Base-by-base conservation (phyloP, 2,329 filamentous ascomycete species). In the Phyllosticta citribraziliensis region DNA sequence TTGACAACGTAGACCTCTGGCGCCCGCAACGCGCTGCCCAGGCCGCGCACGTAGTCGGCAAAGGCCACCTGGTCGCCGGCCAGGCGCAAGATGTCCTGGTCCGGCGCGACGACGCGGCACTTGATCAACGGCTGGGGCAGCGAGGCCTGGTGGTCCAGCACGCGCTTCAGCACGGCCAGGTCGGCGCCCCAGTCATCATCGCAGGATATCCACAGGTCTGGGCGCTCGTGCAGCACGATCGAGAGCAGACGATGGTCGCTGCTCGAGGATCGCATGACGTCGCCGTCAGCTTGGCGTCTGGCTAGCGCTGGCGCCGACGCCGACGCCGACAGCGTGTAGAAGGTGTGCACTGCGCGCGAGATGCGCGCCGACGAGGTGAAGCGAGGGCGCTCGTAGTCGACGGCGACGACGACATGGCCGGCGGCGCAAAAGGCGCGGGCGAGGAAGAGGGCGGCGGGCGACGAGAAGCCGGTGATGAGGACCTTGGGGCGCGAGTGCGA, bases 41-140 rank as follows among this genome's bases (percentile, higher is more conserved):
- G 40, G 2, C 33, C 40, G 9, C 17, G 22, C 35, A 52, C 58
- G 8, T 51, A 22, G 52, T 52, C n/a, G 20, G 17, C 47, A 20
- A 56, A 60, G 2, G 40, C 58, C 1, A 10, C 53, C 2, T 50
- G 10, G 9, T 55, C 58, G 3, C 19, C 1, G 10, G 55, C 14
- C n/a, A 52, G 17, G 2, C 52, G 22, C n/a, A 40, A 40, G 12
- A 56, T 11, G 2, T 14, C 20, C 9, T 55, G 27, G 12, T 52
- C 54, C 2, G 58, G 47, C 17, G 54, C 58, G 12, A 61, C 24
- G 17, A 61, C 58, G 1, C 40, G 25, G 47, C 58, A 61, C n/a
- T 47, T 14, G 10, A 47, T 50, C 19, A 47, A 22, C 24, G 53
- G 53, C 12, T 19, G 20, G 35, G 24, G 35, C 25, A 25, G 5